Percentiles rank a stretch among this genome's conserved stretches.
These are phyloP conservation scores for Fusarium redolens DNA, from an alignment of 2,329 filamentous ascomycete species.

Conservation along the genomic window DNA sequence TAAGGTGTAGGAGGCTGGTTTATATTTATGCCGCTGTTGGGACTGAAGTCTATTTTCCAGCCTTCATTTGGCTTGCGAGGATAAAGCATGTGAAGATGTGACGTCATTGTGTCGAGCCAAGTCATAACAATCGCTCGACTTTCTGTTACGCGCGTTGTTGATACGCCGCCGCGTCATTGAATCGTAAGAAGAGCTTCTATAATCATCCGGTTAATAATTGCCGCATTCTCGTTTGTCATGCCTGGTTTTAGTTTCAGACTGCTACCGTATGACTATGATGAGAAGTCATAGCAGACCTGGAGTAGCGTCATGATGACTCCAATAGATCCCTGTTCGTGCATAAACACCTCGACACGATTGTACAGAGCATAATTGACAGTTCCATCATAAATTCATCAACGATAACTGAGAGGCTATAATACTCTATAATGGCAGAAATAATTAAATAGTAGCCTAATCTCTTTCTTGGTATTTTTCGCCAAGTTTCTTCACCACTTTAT, in stretches of 20 bases:
- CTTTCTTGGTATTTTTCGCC: background rate
- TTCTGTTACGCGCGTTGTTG: accelerated
- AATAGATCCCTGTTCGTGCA: background rate
- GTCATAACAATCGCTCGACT: accelerated
- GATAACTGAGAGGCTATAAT: accelerated
- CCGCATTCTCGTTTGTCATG: accelerated
- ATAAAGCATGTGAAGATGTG: accelerated
- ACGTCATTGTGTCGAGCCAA: background rate
- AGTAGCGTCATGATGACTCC: background rate
- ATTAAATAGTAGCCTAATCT: no score
- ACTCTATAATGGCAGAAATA: accelerated
- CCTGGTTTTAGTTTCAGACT: accelerated
- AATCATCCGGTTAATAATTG: background rate
- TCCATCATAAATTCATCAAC: background rate
- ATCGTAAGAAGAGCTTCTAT: no score
- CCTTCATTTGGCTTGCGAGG: background rate
- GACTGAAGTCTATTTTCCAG: background rate
- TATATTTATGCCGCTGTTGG: accelerated
- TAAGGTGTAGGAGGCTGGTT: accelerated
- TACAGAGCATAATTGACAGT: background rate
- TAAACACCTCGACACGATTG: background rate
- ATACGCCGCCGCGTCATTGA: background rate
- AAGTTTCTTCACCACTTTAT: background rate
- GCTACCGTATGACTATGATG: background rate
- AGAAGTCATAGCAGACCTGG: background rate